Conservation (phyloP, 2,329 filamentous ascomycete species). For the Pseudodiploospora longispora region DNA sequence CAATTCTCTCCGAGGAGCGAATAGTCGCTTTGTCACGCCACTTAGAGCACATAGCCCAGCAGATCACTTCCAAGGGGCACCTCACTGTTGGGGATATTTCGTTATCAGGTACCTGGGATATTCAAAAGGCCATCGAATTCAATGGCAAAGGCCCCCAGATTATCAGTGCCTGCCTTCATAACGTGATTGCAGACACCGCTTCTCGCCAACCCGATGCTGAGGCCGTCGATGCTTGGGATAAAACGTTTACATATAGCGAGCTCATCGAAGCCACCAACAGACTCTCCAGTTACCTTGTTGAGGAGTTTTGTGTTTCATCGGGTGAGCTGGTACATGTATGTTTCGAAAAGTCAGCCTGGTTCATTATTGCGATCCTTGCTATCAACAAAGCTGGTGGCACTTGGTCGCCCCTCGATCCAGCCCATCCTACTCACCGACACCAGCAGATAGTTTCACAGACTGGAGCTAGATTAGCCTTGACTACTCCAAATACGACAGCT, state of each 20-base stretch:
- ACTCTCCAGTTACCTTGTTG: neutral
- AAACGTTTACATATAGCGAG: conserved; percentile 1
- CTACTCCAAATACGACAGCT: conserved; percentile 7
- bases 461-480: conserved; percentile 3
- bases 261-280: conserved; percentile 33
- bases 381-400: conserved; percentile 5
- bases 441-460: conserved; percentile 7
- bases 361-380: conserved; percentile 1
- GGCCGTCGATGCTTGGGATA: conserved; percentile 2
- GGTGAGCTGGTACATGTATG: conserved; percentile 3
- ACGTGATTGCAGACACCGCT: neutral
- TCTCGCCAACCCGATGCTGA: neutral
- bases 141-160: neutral
- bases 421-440: conserved; percentile 2
- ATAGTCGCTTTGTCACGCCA: conserved; percentile 9
- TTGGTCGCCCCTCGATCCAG: conserved; percentile 3
- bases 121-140: neutral
- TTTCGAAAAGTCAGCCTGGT: conserved; percentile 5
- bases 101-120: neutral
- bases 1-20: conserved; percentile 2
- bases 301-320: neutral
- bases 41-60: conserved; percentile 8
- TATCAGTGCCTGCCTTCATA: neutral
- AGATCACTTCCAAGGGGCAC: conserved; percentile 4
- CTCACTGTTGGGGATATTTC: conserved; percentile 1